Evolutionary conservation across 2,329 filamentous ascomycete species (phyloP).

Genomic region (Botrytis elliptica): DNA sequence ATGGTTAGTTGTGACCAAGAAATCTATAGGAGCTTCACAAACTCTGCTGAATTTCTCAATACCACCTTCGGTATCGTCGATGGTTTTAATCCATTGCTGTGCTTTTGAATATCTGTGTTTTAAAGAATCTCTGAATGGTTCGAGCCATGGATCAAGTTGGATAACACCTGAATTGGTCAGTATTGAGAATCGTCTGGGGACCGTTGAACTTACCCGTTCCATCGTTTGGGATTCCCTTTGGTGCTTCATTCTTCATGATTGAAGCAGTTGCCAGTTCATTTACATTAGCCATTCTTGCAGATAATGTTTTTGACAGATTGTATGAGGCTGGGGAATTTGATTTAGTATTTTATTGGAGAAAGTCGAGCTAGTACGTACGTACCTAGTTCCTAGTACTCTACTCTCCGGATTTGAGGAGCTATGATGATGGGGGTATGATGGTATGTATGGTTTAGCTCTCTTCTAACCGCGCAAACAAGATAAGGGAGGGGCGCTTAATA

Average conservation of each 20-base stretch:
- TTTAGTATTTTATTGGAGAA: neutral
- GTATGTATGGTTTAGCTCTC: conserved; percentile 9
- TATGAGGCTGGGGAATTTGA: neutral
- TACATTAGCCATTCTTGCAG: conserved; percentile 34
- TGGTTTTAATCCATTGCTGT: conserved; percentile 81
- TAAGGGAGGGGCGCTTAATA: conserved; percentile 1
- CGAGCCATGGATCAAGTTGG: conserved; percentile 83
- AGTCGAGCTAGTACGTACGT: conserved; percentile 10
- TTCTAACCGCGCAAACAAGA: conserved; percentile 14
- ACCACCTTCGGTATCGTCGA: conserved; percentile 82
- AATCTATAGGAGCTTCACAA: conserved; percentile 34
- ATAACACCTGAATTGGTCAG: conserved; percentile 65
- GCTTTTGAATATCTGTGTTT: conserved; percentile 75
- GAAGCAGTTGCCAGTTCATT: conserved; percentile 36
- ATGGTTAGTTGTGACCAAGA: conserved; percentile 22
- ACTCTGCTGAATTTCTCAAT: conserved; percentile 88
- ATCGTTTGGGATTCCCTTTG: conserved; percentile 59
- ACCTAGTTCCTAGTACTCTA: neutral
- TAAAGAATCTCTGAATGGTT: conserved; percentile 77
- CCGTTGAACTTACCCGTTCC: conserved; percentile 62
- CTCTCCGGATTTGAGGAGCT: conserved; percentile 14
- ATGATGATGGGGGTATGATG: conserved; percentile 20
- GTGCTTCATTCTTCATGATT: conserved; percentile 41
- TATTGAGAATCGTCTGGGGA: conserved; percentile 14
- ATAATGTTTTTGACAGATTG: conserved; percentile 11